Percentiles rank a stretch among this genome's conserved stretches.
These are phyloP conservation scores for Cytospora paraplurivora DNA, from an alignment of 2,329 filamentous ascomycete genomes.

Conservation along the genomic window DNA sequence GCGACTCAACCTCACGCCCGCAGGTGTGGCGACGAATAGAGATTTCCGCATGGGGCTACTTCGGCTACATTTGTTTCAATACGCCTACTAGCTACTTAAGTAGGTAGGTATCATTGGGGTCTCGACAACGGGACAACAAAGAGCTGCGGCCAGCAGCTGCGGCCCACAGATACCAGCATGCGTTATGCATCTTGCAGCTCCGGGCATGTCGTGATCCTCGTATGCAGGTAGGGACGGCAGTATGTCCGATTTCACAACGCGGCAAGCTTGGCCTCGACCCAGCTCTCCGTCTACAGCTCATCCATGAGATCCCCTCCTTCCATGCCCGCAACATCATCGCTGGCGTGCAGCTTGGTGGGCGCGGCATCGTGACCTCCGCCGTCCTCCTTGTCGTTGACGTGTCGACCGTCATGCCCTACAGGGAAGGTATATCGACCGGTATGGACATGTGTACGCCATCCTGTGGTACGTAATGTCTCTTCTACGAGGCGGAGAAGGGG, in stretches of 20 bases:
- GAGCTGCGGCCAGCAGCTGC: no score
- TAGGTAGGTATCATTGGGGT: no score
- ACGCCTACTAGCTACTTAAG: no score
- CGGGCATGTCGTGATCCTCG: no score
- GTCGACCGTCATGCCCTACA: conserved; percentile 21
- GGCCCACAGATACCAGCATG: no score
- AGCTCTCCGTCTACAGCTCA: conserved; percentile 8
- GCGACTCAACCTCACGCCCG: no score
- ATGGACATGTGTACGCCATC: conserved; percentile 23
- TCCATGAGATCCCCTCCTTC: neutral
- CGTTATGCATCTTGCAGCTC: no score
- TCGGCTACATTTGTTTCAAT: no score
- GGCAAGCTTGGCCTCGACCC: neutral
- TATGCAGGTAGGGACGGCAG: no score
- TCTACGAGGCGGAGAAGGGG: conserved; percentile 16
- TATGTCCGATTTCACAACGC: neutral
- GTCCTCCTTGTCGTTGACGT: conserved; percentile 13
- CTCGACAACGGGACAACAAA: no score
- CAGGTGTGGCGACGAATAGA: no score
- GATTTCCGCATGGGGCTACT: no score
- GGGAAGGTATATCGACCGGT: conserved; percentile 23
- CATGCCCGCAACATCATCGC: neutral
- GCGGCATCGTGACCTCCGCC: neutral
- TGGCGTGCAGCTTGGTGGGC: neutral
- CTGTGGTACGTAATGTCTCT: conserved; percentile 11